Evolutionary conservation across 768 basidiomycete species (phyloP).

Genomic region (Termitomyces sp.): DNA sequence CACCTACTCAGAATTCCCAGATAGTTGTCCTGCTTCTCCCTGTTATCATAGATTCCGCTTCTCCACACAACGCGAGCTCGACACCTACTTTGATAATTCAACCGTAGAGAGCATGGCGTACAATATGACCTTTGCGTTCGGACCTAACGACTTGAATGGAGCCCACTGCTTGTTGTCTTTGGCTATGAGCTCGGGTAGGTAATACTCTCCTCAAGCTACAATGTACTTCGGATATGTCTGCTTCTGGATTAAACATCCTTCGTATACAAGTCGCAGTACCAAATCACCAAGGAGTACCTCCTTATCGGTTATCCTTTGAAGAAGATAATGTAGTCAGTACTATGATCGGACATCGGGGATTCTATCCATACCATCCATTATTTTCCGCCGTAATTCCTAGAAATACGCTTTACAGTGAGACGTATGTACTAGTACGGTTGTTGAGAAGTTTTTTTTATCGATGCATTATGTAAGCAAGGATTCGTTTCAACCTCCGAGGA

Average conservation of each 20-base stretch:
- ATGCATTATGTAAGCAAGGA: too few species aligned
- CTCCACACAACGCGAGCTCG: background rate
- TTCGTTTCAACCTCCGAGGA: too few species aligned
- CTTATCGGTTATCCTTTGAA: background rate
- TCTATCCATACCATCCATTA: background rate
- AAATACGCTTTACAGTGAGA: background rate
- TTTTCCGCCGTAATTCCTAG: background rate
- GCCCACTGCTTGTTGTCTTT: background rate
- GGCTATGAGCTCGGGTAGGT: constrained; percentile 1
- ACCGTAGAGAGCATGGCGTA: background rate
- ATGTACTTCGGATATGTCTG: background rate
- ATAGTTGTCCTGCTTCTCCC: background rate
- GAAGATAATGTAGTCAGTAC: background rate
- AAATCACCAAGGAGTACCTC: background rate
- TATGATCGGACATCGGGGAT: background rate
- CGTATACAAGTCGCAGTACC: background rate
- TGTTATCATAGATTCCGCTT: background rate
- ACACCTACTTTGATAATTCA: background rate
- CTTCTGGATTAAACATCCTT: background rate
- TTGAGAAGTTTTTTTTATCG: too few species aligned
- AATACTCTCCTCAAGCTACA: too few species aligned
- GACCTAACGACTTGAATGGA: background rate
- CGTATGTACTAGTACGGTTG: background rate
- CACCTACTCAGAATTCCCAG: background rate
- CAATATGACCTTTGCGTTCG: background rate